These are phyloP conservation scores for Westerdykella ornata DNA, from an alignment of 2,329 filamentous ascomycete genomes.

Conservation along the genomic window DNA sequence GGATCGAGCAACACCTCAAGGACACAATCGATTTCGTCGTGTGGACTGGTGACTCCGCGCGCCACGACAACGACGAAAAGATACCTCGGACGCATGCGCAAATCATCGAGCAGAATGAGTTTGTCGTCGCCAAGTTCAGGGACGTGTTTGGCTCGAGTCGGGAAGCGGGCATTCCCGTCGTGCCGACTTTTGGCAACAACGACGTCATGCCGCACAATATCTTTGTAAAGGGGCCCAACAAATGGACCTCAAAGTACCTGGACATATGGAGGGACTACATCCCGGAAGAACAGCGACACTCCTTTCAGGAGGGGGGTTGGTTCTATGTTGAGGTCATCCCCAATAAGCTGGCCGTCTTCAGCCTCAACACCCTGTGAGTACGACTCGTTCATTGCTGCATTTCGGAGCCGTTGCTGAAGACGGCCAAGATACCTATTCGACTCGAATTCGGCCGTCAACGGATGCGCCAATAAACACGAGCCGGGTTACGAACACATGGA, in stretches of 20 bases:
- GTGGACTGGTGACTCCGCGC: conserved; percentile 86
- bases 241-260: conserved; percentile 71
- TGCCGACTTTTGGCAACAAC: conserved; percentile 94
- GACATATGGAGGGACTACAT: conserved; percentile 82
- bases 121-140: conserved; percentile 68
- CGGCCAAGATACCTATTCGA: conserved; percentile 69
- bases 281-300: conserved; percentile 83
- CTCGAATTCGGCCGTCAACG: conserved; percentile 87
- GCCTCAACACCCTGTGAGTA: conserved; percentile 73
- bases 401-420: conserved; percentile 2
- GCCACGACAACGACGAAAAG: conserved; percentile 80
- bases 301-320: conserved; percentile 89
- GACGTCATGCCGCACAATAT: conserved; percentile 97
- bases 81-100: conserved; percentile 68
- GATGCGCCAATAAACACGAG: conserved; percentile 70
- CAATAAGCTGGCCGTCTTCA: conserved; percentile 77
- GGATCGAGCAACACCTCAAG: conserved; percentile 72
- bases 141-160: conserved; percentile 61
- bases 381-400: background rate
- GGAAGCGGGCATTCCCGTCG: conserved; percentile 62
- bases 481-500: conserved; percentile 94
- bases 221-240: conserved; percentile 75
- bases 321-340: conserved; percentile 91
- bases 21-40: conserved; percentile 82
- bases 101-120: conserved; percentile 70